Evolutionary conservation across 306 rosid species (phyloP).

Genomic region (Trifolium pratense): DNA sequence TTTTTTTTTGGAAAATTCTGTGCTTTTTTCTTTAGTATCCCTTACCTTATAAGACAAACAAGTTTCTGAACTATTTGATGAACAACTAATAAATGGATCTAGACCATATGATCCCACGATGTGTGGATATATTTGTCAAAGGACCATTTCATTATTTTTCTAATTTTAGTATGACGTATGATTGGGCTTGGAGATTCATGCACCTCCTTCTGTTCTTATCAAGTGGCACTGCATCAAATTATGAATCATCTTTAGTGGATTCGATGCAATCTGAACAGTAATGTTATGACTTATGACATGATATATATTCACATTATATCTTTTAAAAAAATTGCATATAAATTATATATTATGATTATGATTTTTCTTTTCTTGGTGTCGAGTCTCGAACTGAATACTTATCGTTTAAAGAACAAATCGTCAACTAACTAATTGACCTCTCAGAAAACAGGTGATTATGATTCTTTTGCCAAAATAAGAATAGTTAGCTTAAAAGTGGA

Average conservation of each 20-base stretch:
- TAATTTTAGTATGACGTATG: background rate
- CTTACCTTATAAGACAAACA: background rate
- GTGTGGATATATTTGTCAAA: constrained; percentile 2
- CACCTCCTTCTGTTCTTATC: background rate
- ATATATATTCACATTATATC: background rate
- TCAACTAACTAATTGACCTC: too few species aligned
- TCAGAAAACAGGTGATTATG: too few species aligned
- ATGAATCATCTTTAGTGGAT: background rate
- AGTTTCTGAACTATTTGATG: background rate
- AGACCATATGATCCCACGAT: background rate
- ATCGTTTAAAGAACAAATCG: too few species aligned
- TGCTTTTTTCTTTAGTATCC: background rate
- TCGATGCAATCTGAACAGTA: background rate
- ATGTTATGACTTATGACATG: background rate
- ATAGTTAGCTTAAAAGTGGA: too few species aligned
- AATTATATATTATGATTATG: too few species aligned
- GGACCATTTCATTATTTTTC: background rate
- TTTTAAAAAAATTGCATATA: background rate
- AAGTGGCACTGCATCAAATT: constrained; percentile 8
- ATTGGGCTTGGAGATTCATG: constrained; percentile 17
- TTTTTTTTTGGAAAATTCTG: too few species aligned
- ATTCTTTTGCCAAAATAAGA: too few species aligned
- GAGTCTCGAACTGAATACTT: too few species aligned
- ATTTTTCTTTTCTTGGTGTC: too few species aligned
- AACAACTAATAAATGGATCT: background rate